These are phyloP conservation scores for Globisporangium paroecandrum DNA, from an alignment of 352 stramenopile species.

Conservation along the genomic window DNA sequence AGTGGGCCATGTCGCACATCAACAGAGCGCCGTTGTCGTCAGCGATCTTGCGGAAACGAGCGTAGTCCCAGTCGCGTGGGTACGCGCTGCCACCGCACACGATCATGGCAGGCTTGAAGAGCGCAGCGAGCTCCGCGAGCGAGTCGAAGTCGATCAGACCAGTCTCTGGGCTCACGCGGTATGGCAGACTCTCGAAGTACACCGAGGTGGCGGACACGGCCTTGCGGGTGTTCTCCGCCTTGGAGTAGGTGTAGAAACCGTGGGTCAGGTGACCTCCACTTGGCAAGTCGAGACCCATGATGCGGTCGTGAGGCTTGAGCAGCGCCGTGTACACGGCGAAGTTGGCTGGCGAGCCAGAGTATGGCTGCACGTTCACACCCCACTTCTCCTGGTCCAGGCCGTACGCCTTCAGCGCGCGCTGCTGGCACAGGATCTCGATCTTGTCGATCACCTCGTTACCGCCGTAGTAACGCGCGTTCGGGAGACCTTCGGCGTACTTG, in stretches of 20 bases:
- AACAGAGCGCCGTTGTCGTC: constrained; percentile 96
- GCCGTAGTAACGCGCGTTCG: constrained; percentile 96
- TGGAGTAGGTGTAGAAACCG: constrained; percentile 97
- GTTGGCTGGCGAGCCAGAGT: constrained; percentile 97
- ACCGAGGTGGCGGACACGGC: constrained; percentile 99
- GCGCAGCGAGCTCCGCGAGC: constrained; percentile 89
- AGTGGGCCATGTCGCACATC: constrained; percentile 99
- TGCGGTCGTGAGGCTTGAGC: constrained; percentile 96
- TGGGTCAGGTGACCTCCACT: constrained; percentile 98
- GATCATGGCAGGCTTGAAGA: constrained; percentile 98
- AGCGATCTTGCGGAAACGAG: constrained; percentile 95
- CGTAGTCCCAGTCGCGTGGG: constrained; percentile 99
- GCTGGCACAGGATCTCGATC: constrained; percentile 93
- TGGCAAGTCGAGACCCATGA: constrained; percentile 99
- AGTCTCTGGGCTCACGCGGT: constrained; percentile 93
- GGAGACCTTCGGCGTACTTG: constrained; percentile 99
- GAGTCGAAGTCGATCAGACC: constrained; percentile 98
- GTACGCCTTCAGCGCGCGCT: constrained; percentile 93
- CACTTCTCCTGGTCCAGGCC: constrained; percentile 91
- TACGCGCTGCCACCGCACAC: constrained; percentile 98
- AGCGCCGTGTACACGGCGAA: constrained; percentile 99
- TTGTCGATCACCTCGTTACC: constrained; percentile 98
- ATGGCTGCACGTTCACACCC: constrained; percentile 99
- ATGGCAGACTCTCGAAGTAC: constrained; percentile 99
- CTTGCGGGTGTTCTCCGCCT: constrained; percentile 96